Conservation (phyloP, 768 basidiomycete species). For the Hortiboletus campestris region DNA sequence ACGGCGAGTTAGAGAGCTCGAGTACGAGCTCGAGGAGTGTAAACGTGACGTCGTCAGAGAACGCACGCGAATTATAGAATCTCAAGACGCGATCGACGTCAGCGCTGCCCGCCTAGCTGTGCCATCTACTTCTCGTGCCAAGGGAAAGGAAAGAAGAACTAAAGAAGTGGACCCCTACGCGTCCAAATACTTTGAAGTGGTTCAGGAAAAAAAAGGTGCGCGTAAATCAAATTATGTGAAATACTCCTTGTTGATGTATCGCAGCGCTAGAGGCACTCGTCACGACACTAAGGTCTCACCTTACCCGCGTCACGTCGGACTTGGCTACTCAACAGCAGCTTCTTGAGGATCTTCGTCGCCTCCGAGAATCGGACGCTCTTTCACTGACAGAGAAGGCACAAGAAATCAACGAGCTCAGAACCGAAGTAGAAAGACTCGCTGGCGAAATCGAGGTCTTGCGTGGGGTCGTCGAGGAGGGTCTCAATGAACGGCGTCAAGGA, state of each 20-base stretch:
- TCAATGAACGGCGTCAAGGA: constrained; percentile 64
- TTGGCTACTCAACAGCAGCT: constrained; percentile 73
- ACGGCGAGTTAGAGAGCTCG: constrained; percentile 81
- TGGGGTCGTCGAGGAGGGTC: constrained; percentile 82
- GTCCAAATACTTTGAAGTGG: constrained; percentile 68
- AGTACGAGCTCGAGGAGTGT: constrained; percentile 80
- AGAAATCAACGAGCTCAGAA: constrained; percentile 65
- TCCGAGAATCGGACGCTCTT: constrained; percentile 61
- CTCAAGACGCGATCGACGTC: constrained; percentile 40
- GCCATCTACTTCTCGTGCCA: constrained; percentile 23
- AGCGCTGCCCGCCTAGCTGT: constrained; percentile 12
- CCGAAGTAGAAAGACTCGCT: constrained; percentile 78
- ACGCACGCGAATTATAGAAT: constrained; percentile 59
- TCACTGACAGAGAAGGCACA: constrained; percentile 56
- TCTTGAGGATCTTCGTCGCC: constrained; percentile 59
- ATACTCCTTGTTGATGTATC: constrained; percentile 11
- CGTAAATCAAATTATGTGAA: neutral
- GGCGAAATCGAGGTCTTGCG: constrained; percentile 87
- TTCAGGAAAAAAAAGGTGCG: constrained; percentile 87
- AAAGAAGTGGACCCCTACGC: constrained; percentile 39
- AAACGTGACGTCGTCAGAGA: constrained; percentile 76
- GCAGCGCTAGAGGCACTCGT: constrained; percentile 82
- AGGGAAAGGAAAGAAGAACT: constrained; percentile 27
- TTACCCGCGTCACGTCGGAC: constrained; percentile 75
- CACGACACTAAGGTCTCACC: constrained; percentile 65